Conservation (phyloP, 495 filamentous ascomycete species). For the Aspergillus coremiiformis region DNA sequence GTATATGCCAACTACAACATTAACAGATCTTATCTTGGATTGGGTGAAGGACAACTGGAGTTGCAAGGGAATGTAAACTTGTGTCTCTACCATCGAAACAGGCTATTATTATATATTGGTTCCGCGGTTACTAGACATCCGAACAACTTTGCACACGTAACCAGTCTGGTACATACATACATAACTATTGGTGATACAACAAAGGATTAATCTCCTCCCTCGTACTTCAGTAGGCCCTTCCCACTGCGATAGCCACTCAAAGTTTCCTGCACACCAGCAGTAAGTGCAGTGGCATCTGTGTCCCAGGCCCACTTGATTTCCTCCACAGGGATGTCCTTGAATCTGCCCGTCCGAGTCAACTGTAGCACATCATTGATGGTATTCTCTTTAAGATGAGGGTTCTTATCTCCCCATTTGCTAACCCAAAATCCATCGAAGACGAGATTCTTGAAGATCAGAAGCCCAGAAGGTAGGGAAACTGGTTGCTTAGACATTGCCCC, state of each 20-base stretch:
- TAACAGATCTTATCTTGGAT: conserved; percentile 65
- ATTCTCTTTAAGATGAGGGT: conserved; percentile 64
- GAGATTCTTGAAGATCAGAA: conserved; percentile 87
- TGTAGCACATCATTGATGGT: conserved; percentile 77
- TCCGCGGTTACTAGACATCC: too few relatives aligned
- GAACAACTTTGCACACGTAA: too few relatives aligned
- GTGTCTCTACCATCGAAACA: background rate
- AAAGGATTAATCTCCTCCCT: conserved; percentile 32
- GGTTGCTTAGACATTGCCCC: conserved; percentile 90
- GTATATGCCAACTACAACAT: conserved; percentile 57
- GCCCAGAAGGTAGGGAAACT: conserved; percentile 62
- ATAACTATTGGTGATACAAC: too few relatives aligned
- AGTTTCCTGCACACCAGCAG: conserved; percentile 65
- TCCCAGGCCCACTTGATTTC: conserved; percentile 75
- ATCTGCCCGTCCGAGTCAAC: conserved; percentile 63
- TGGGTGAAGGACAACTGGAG: conserved; percentile 82
- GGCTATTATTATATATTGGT: too few relatives aligned
- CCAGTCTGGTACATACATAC: too few relatives aligned
- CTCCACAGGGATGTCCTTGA: conserved; percentile 73
- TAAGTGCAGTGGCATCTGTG: conserved; percentile 55
- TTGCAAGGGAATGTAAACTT: conserved; percentile 17
- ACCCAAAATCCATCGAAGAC: conserved; percentile 92
- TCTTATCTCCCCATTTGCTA: conserved; percentile 72
- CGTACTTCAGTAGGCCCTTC: conserved; percentile 86
- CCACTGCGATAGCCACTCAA: conserved; percentile 71